Percentiles rank a stretch among this genome's conserved stretches.
Evolutionary conservation across 768 basidiomycete genomes (phyloP).

Genomic region (Rhizopogon vesiculosus): DNA sequence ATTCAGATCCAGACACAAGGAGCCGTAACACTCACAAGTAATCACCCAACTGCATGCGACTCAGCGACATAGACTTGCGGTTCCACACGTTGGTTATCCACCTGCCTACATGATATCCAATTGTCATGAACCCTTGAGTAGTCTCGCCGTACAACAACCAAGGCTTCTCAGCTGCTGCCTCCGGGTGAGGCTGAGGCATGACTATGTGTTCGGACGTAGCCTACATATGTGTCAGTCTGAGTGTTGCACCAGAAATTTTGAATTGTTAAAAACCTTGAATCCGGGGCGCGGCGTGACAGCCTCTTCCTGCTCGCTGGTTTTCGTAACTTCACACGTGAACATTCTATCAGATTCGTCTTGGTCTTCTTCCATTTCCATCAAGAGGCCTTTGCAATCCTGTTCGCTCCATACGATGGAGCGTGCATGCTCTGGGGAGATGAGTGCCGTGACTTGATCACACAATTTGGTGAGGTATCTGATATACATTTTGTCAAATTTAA

Average conservation of each 20-base stretch:
- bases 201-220: constrained; percentile 9
- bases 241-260: background rate
- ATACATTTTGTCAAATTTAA: background rate
- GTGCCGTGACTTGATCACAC: constrained; percentile 47
- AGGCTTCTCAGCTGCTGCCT: constrained; percentile 14
- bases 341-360: constrained; percentile 43
- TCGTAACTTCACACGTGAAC: constrained; percentile 49
- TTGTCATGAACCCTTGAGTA: constrained; percentile 35
- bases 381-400: constrained; percentile 18
- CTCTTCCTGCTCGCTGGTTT: constrained; percentile 54
- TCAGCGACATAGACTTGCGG: background rate
- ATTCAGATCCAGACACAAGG: background rate
- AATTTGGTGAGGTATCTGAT: constrained; percentile 56
- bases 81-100: background rate
- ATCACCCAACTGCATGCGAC: constrained; percentile 8
- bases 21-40: constrained; percentile 14
- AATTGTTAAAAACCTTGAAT: constrained; percentile 33
- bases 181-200: constrained; percentile 4
- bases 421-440: constrained; percentile 47
- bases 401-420: constrained; percentile 40
- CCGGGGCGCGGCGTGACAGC: constrained; percentile 37
- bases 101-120: constrained; percentile 14
- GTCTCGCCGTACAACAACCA: constrained; percentile 37
- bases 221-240: constrained; percentile 2
- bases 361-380: constrained; percentile 23